These are phyloP conservation scores for Pleurotus tuber-regium DNA, from an alignment of 768 basidiomycete genomes.

Conservation along the genomic window DNA sequence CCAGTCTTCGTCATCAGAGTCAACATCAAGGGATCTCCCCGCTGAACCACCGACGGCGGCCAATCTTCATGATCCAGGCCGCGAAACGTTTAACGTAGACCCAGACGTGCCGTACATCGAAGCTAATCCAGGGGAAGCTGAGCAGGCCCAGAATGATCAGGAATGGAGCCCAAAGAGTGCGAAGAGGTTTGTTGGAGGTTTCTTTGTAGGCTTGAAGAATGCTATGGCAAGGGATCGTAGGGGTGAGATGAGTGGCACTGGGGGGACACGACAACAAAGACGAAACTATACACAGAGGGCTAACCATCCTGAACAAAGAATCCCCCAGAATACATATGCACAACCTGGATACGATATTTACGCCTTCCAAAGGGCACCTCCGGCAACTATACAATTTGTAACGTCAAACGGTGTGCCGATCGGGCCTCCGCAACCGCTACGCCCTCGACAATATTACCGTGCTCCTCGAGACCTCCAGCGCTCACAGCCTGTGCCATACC, in stretches of 20 bases:
- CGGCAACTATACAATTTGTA: slow-evolving; percentile 1
- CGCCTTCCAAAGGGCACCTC: neutral
- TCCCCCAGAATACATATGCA: neutral
- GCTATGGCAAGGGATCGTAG: neutral
- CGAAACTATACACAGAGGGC: neutral
- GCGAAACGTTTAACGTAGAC: slow-evolving; percentile 7
- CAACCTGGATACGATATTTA: neutral
- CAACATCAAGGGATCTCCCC: neutral
- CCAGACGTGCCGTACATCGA: neutral
- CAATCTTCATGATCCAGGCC: neutral
- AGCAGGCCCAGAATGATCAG: neutral
- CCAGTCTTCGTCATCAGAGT: neutral
- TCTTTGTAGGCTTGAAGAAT: slow-evolving; percentile 8
- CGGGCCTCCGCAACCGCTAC: slow-evolving; percentile 5
- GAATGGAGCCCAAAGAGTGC: neutral
- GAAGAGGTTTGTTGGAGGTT: slow-evolving; percentile 14
- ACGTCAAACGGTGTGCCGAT: slow-evolving; percentile 6
- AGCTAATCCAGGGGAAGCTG: neutral
- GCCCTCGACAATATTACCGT: neutral
- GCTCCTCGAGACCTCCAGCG: neutral
- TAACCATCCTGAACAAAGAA: neutral
- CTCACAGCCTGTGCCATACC: neutral
- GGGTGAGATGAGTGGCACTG: neutral
- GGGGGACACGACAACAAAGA: neutral
- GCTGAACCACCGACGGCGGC: neutral